Percentiles rank a stretch among this genome's conserved stretches.
Conservation (phyloP, 2,329 filamentous ascomycete species). For the Nigrospora sphaerica region DNA sequence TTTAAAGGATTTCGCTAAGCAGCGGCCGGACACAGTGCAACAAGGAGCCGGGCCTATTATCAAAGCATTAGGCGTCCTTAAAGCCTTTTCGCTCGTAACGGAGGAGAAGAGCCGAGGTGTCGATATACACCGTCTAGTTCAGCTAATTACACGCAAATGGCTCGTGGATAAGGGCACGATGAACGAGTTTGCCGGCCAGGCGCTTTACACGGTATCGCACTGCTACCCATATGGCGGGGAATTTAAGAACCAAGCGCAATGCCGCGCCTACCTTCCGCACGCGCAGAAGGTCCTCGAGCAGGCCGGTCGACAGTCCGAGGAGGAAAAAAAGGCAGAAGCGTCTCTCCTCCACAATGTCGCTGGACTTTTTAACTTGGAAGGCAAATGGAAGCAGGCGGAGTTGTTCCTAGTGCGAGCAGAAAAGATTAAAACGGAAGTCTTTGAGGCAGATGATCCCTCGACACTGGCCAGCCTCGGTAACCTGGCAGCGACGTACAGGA, state of each 20-base stretch:
- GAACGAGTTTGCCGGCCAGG: constrained; percentile 8
- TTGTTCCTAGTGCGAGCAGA: background rate
- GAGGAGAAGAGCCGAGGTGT: constrained; percentile 8
- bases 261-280: constrained; percentile 16
- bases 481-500: background rate
- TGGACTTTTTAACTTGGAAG: background rate
- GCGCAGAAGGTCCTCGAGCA: constrained; percentile 10
- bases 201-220: constrained; percentile 10
- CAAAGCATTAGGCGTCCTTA: constrained; percentile 16
- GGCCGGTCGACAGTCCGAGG: constrained; percentile 3
- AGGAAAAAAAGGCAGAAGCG: constrained; percentile 4
- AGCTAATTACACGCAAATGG: constrained; percentile 23
- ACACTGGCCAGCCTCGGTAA: background rate
- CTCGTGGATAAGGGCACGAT: constrained; percentile 8
- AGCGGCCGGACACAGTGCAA: background rate
- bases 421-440: background rate
- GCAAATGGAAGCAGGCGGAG: background rate
- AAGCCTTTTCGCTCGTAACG: constrained; percentile 21
- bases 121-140: constrained; percentile 26
- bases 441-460: background rate
- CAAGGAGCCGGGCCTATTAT: background rate
- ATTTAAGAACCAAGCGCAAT: constrained; percentile 8
- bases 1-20: constrained; percentile 7
- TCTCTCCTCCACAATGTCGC: background rate
- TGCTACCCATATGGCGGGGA: constrained; percentile 12